A percentile compares a stretch with the other conserved stretches of the same genome.
Evolutionary conservation across 306 rosid species (phyloP).

Genomic region (Vigna nakashimae): DNA sequence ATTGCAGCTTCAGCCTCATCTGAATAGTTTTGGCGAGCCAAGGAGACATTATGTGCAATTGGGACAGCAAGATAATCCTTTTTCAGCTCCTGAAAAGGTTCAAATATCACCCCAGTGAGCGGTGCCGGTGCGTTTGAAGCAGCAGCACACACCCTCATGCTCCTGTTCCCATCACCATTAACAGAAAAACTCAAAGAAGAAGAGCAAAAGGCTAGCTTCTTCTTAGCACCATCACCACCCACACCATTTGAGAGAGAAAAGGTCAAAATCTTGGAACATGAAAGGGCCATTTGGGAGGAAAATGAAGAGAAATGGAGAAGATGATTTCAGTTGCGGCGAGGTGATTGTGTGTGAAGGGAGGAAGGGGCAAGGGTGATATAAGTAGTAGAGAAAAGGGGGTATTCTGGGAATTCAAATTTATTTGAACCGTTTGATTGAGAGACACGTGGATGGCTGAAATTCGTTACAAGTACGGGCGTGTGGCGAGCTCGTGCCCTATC

Average conservation of each 20-base stretch:
- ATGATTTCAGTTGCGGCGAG: neutral
- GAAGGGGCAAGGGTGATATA: constrained; percentile 44
- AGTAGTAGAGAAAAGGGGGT: constrained; percentile 31
- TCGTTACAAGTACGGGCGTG: constrained; percentile 52
- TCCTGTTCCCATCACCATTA: constrained; percentile 6
- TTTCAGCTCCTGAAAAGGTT: constrained; percentile 61
- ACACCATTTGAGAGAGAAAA: constrained; percentile 41
- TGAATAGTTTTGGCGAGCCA: constrained; percentile 55
- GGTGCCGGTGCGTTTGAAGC: constrained; percentile 28
- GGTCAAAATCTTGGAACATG: constrained; percentile 38
- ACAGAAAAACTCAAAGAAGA: neutral
- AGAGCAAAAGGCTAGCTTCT: constrained; percentile 17
- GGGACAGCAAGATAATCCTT: constrained; percentile 50
- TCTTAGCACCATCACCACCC: constrained; percentile 40
- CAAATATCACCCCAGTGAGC: constrained; percentile 46
- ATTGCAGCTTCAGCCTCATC: constrained; percentile 52
- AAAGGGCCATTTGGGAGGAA: constrained; percentile 50
- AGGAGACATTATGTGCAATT: constrained; percentile 37
- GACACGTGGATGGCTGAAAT: constrained; percentile 36
- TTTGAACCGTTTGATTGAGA: constrained; percentile 43
- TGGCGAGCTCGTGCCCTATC: constrained; percentile 66
- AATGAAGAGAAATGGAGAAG: neutral
- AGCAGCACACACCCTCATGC: constrained; percentile 47
- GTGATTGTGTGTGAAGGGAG: neutral
- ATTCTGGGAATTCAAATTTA: neutral